Conservation (phyloP, 208 protist genomes). For the Acanthamoeba healyi region DNA sequence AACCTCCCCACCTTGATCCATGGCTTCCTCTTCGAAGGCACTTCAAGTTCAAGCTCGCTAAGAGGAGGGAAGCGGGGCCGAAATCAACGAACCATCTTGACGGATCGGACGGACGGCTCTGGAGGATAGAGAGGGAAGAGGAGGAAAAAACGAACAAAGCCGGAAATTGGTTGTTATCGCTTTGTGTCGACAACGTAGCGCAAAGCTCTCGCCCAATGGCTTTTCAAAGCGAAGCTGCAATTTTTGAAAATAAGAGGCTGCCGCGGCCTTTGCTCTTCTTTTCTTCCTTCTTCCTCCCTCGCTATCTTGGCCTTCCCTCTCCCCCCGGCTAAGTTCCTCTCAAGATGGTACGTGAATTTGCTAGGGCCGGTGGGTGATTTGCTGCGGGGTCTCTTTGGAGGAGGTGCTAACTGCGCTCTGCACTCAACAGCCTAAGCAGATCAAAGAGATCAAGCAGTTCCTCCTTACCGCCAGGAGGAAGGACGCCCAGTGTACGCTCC, state of each 20-base stretch:
- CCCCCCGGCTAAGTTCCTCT: slow-evolving; percentile 49
- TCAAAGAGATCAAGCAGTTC: slow-evolving; percentile 91
- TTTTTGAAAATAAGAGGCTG: slow-evolving; percentile 10
- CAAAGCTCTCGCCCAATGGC: neutral
- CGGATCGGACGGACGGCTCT: slow-evolving; percentile 17
- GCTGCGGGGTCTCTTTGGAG: too few species aligned
- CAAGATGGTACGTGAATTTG: neutral
- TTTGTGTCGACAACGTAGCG: neutral
- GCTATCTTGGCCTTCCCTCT: slow-evolving; percentile 66
- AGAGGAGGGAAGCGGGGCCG: neutral
- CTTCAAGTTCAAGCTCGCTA: neutral
- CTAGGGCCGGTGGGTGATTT: neutral
- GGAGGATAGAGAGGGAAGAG: slow-evolving; percentile 47
- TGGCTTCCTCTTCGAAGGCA: too few species aligned
- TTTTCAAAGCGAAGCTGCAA: neutral
- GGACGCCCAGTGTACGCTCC: slow-evolving; percentile 82
- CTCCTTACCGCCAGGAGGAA: slow-evolving; percentile 86
- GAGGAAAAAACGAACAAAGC: slow-evolving; percentile 24
- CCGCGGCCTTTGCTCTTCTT: neutral
- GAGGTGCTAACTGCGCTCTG: neutral
- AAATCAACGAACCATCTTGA: slow-evolving; percentile 68
- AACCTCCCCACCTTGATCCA: neutral
- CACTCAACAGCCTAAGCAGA: slow-evolving; percentile 85
- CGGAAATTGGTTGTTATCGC: neutral
- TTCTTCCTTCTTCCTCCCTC: slow-evolving; percentile 67